These are phyloP conservation scores for Tolypocladium paradoxum DNA, from an alignment of 2,329 filamentous ascomycete genomes.

Conservation along the genomic window DNA sequence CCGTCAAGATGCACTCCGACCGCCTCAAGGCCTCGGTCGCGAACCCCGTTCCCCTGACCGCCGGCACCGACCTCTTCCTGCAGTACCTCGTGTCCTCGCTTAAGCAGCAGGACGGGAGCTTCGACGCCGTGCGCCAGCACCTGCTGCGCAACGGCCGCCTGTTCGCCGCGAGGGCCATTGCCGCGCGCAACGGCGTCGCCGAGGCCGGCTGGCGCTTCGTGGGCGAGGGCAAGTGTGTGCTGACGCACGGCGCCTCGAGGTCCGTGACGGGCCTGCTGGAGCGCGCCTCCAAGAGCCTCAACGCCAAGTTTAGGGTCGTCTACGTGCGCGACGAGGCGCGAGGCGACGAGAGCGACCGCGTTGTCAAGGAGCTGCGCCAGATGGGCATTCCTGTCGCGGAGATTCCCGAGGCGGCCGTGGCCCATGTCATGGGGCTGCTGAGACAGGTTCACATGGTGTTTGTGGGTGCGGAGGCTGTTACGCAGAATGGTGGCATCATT, in stretches of 20 bases:
- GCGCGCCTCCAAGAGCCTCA: slow-evolving; percentile 50
- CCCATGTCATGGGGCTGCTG: slow-evolving; percentile 55
- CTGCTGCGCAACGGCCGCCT: slow-evolving; percentile 75
- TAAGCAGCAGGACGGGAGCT: slow-evolving; percentile 45
- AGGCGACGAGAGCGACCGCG: slow-evolving; percentile 52
- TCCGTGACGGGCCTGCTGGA: slow-evolving; percentile 71
- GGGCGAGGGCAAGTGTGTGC: slow-evolving; percentile 65
- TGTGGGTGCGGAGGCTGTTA: slow-evolving; percentile 72
- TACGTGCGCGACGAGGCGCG: slow-evolving; percentile 55
- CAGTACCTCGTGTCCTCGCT: slow-evolving; percentile 77
- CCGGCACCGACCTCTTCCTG: slow-evolving; percentile 91
- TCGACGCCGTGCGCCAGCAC: slow-evolving; percentile 74
- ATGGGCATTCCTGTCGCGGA: slow-evolving; percentile 70
- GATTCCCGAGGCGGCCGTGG: slow-evolving; percentile 51
- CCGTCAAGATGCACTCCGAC: slow-evolving; percentile 66
- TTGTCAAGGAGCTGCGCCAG: slow-evolving; percentile 59
- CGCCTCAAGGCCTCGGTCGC: slow-evolving; percentile 68
- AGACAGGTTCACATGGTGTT: slow-evolving; percentile 55
- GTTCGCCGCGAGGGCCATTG: slow-evolving; percentile 80
- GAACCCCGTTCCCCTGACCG: slow-evolving; percentile 85
- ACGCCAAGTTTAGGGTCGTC: slow-evolving; percentile 69
- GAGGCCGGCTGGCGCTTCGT: slow-evolving; percentile 69
- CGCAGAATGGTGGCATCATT: slow-evolving; percentile 89
- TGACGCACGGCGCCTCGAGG: slow-evolving; percentile 81
- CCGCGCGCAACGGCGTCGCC: slow-evolving; percentile 74